Evolutionary conservation across 2,329 filamentous ascomycete genomes (phyloP).

Genomic region (Tolypocladium capitatum): DNA sequence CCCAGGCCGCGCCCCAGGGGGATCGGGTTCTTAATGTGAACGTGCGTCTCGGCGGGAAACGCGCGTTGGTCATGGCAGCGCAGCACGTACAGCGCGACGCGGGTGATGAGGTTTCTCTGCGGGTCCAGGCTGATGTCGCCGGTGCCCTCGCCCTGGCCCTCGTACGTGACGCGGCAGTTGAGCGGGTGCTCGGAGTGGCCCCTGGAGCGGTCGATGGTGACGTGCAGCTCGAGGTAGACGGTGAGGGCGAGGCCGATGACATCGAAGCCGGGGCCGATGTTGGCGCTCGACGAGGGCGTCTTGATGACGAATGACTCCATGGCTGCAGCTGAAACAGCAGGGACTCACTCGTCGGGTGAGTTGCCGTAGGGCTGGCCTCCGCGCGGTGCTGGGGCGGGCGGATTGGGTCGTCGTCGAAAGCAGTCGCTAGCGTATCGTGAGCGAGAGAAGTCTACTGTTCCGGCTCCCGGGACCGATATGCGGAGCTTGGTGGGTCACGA

Average conservation of each 20-base stretch:
- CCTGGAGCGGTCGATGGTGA: slow-evolving; percentile 56
- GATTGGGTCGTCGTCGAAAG: background rate
- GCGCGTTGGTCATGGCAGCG: slow-evolving; percentile 76
- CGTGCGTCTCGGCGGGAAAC: slow-evolving; percentile 76
- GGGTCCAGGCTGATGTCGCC: slow-evolving; percentile 71
- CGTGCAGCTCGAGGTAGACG: slow-evolving; percentile 79
- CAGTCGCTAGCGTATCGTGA: background rate
- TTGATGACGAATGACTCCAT: slow-evolving; percentile 57
- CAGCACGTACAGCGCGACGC: slow-evolving; percentile 87
- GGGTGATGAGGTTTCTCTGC: slow-evolving; percentile 82
- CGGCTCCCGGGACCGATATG: background rate
- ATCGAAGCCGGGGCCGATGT: slow-evolving; percentile 96
- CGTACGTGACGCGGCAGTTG: slow-evolving; percentile 85
- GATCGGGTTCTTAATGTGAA: slow-evolving; percentile 93
- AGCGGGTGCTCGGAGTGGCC: slow-evolving; percentile 45
- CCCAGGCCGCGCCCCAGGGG: slow-evolving; percentile 84
- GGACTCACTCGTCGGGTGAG: slow-evolving; percentile 5
- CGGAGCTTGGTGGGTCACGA: background rate
- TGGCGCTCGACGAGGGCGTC: slow-evolving; percentile 89
- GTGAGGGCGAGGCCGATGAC: slow-evolving; percentile 92
- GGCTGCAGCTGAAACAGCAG: slow-evolving; percentile 15
- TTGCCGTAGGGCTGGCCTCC: background rate
- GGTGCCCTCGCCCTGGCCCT: slow-evolving; percentile 61
- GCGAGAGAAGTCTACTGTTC: background rate
- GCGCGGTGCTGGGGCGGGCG: background rate